phyloP scores from a whole-genome alignment of 306 rosid genomes.

The Cicer yamashitae region DNA sequence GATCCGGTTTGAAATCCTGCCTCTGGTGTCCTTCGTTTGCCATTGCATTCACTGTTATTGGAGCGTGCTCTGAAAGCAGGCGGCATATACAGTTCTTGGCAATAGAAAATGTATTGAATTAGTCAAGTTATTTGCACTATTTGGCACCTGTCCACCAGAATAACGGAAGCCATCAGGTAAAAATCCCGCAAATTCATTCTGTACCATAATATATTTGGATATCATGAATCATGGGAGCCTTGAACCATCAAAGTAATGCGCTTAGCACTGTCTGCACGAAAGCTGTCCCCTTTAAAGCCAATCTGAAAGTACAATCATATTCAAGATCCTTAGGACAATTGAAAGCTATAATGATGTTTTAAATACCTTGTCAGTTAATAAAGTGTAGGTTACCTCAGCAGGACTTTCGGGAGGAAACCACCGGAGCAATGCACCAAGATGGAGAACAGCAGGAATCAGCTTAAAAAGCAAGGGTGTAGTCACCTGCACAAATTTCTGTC shows the following conservation, averaged over 20 bases:
- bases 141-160: conserved; percentile 53
- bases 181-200: conserved; percentile 49
- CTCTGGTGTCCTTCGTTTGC: conserved; percentile 43
- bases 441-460: conserved; percentile 89
- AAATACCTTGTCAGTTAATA: conserved; percentile 20
- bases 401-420: conserved; percentile 85
- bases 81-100: conserved; percentile 44
- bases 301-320: conserved; percentile 65
- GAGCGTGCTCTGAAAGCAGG: conserved; percentile 46
- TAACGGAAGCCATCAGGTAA: conserved; percentile 56
- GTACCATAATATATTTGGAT: conserved; percentile 50
- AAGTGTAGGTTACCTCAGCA: conserved; percentile 66
- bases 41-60: conserved; percentile 42
- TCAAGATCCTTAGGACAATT: conserved; percentile 44
- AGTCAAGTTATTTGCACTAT: conserved; percentile 56
- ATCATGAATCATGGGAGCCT: conserved; percentile 79
- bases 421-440: conserved; percentile 76
- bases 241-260: conserved; percentile 75
- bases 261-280: conserved; percentile 76
- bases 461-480: conserved; percentile 99
- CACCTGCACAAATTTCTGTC: conserved; percentile 62
- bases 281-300: conserved; percentile 74
- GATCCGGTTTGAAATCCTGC: conserved; percentile 44
- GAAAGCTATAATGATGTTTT: conserved; percentile 19
- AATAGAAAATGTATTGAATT: conserved; percentile 36